A percentile compares a stretch with the other conserved stretches of the same genome.
Evolutionary conservation across 495 filamentous ascomycete genomes (phyloP).

Genomic region (Aspergillus baeticus): DNA sequence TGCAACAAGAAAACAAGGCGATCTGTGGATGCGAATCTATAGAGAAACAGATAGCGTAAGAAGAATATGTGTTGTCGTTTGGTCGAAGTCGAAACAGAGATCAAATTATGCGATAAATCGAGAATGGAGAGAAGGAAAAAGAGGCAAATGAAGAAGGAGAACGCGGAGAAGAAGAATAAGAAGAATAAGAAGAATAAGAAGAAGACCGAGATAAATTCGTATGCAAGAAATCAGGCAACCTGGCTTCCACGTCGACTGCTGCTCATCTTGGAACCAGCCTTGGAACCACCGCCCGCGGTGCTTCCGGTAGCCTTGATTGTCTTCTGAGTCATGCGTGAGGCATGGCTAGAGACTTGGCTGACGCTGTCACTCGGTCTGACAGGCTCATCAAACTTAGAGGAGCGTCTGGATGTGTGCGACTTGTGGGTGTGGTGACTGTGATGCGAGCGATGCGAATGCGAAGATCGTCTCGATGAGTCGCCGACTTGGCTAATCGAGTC

Average conservation of each 20-base stretch:
- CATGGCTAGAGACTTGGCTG: slow-evolving; percentile 55
- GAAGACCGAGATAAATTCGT: slow-evolving; percentile 2
- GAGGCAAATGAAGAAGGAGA: slow-evolving; percentile 6
- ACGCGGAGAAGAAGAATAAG: slow-evolving; percentile 7
- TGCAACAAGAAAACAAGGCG: background rate
- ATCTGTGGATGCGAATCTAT: too few species aligned
- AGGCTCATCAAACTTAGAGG: slow-evolving; percentile 36
- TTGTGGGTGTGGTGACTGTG: slow-evolving; percentile 33
- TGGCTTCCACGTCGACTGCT: slow-evolving; percentile 37
- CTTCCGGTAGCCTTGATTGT: slow-evolving; percentile 38
- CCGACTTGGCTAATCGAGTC: slow-evolving; percentile 42
- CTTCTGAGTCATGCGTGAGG: slow-evolving; percentile 33
- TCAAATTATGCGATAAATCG: background rate
- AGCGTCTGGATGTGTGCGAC: slow-evolving; percentile 28
- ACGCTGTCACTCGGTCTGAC: slow-evolving; percentile 66
- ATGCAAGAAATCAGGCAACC: slow-evolving; percentile 21
- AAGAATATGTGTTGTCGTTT: background rate
- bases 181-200: slow-evolving; percentile 12
- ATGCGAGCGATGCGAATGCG: slow-evolving; percentile 32
- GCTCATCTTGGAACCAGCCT: slow-evolving; percentile 26
- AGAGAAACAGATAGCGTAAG: background rate
- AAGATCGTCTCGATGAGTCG: slow-evolving; percentile 20
- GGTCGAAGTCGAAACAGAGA: background rate
- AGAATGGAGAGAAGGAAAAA: slow-evolving; percentile 1
- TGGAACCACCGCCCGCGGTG: slow-evolving; percentile 18